Evolutionary conservation across 164 flowering plant species (phyloP).

Genomic region (Brasenia schreberi): DNA sequence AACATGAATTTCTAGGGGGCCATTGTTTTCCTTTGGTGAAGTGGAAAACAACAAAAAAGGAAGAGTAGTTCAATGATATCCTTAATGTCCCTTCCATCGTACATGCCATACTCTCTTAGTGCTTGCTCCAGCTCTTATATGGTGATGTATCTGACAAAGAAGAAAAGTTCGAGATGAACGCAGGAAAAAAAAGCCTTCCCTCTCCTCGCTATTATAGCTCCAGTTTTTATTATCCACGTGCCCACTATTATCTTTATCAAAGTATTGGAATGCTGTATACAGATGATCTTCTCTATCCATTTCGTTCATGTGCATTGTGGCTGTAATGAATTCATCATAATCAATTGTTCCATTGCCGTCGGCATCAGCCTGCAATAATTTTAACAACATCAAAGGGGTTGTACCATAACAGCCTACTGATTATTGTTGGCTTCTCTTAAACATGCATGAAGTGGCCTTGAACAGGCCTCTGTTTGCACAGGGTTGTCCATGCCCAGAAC

Average conservation of each 20-base stretch:
- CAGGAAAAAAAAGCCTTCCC: neutral
- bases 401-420: no score
- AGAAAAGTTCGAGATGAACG: neutral
- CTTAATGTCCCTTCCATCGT: constrained; percentile 67
- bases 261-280: constrained; percentile 81
- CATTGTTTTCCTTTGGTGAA: no score
- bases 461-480: neutral
- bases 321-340: constrained; percentile 90
- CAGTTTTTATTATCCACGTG: constrained; percentile 8
- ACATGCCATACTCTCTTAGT: constrained; percentile 76
- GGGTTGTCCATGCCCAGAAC: no score
- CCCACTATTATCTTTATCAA: constrained; percentile 94
- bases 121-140: constrained; percentile 91
- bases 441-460: neutral
- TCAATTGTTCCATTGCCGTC: constrained; percentile 89
- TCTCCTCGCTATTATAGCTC: neutral
- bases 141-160: constrained; percentile 48
- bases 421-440: neutral
- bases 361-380: constrained; percentile 56
- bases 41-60: no score
- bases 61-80: no score
- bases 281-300: constrained; percentile 94
- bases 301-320: constrained; percentile 85
- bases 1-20: no score
- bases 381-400: neutral